These are phyloP conservation scores for Antrodiella citrinella DNA, from an alignment of 768 basidiomycete species.

Conservation along the genomic window DNA sequence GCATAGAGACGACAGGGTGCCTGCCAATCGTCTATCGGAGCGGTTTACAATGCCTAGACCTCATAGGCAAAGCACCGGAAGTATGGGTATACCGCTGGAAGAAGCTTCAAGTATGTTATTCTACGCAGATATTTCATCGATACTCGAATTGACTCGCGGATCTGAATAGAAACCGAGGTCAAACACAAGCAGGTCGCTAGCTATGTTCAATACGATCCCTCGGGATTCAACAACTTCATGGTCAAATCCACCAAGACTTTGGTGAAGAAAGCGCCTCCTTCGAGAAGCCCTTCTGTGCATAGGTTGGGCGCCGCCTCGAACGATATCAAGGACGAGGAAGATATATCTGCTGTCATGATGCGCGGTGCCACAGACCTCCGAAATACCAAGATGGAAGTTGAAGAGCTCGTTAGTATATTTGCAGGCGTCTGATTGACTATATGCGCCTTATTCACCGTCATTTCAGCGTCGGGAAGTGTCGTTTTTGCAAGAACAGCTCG, in stretches of 20 bases:
- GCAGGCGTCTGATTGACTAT: not conserved
- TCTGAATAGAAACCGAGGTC: not conserved
- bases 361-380: conserved; percentile 19
- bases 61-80: not conserved
- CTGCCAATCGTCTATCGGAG: not conserved
- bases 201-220: not conserved
- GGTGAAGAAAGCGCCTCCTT: no score
- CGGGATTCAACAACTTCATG: not conserved
- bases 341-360: conserved; percentile 23
- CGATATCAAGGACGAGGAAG: conserved; percentile 11
- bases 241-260: no score
- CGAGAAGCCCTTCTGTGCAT: conserved; percentile 18
- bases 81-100: not conserved
- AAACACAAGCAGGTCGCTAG: not conserved
- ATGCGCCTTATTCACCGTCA: not conserved
- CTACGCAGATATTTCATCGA: not conserved
- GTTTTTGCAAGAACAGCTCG: conserved; percentile 16
- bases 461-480: conserved; percentile 18
- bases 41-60: not conserved
- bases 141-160: not conserved
- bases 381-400: conserved; percentile 17
- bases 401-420: conserved; percentile 15
- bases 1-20: not conserved
- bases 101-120: not conserved
- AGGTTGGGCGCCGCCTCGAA: conserved; percentile 10